Base-by-base conservation (phyloP, 352 stramenopile genomes). In the Phytophthora ohioensis region DNA sequence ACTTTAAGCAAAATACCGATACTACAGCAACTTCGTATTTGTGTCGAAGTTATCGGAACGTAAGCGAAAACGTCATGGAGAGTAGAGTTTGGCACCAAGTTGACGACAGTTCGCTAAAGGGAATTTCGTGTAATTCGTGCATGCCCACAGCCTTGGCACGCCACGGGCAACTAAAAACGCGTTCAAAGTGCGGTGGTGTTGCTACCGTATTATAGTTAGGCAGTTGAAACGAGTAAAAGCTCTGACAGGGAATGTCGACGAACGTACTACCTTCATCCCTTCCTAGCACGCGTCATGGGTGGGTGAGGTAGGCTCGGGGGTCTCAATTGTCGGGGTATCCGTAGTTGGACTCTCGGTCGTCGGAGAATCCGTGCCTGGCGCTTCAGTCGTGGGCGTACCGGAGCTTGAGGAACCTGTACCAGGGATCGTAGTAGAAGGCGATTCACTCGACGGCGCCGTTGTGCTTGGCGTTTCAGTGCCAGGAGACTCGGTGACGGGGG, bases 211-310 rank as follows among this genome's bases (percentile, higher is more conserved):
- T 27, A 27, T 27, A 27, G 21, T 27, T 27, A 27, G 21, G 21
- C 21, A 27, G 21, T 27, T 27, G 21, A 27, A 27, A 27, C 21
- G 21, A 27, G 21, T 27, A 27, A 27, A 27, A 27, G 21, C 21
- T 27, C 21, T 27, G 21, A 27, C 21, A 27, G 42, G 42, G 2
- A n/a, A 31, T 9, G 46, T 10, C 34, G 46, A 5, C 15, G 15
- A 34, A 5, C 27, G 7, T 32, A n/a, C 45, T 52, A n/a, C 45
- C 49, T 57, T 32, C 21, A 31, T 3, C 13, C 17, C 0, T 46
- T 45, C 32, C 21, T 70, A 71, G 56, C 64, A 71, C 4, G 47
- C 51, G 45, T 71, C 57, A 34, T 67, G 64, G 5, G 15, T 59
- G 4, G 64, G 64, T 5, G 64, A 21, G 12, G 64, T 71, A 6